phyloP scores from a whole-genome alignment of 306 rosid genomes.

The Citrullus colocynthis region DNA sequence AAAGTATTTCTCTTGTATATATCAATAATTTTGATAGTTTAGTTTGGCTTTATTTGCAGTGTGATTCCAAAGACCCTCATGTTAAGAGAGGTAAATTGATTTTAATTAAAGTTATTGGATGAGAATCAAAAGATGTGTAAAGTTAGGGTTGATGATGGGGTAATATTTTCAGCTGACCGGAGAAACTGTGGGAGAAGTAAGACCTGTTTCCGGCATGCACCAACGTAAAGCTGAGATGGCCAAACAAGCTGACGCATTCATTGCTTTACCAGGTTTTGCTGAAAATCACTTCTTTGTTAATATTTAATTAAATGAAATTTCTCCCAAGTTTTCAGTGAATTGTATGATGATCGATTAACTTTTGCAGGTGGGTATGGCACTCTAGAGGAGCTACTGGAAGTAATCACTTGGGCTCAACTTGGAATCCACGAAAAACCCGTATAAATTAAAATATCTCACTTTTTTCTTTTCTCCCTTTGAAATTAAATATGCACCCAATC shows the following conservation, averaged over 20 bases:
- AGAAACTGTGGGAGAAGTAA: constrained; percentile 72
- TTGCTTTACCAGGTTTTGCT: constrained; percentile 64
- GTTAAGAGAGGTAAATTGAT: constrained; percentile 60
- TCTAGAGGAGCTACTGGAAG: constrained; percentile 71
- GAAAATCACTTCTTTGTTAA: too few relatives aligned
- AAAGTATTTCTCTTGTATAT: too few relatives aligned
- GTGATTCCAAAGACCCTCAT: constrained; percentile 74
- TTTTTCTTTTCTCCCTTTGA: neutral
- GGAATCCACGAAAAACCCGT: constrained; percentile 87
- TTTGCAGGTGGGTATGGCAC: constrained; percentile 77
- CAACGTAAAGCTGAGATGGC: constrained; percentile 97
- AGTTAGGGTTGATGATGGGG: neutral
- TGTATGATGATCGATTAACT: neutral
- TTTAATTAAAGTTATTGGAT: too few relatives aligned
- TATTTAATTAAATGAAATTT: too few relatives aligned
- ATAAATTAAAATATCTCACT: neutral
- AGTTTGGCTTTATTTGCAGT: constrained; percentile 22
- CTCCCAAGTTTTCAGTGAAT: too few relatives aligned
- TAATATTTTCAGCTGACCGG: constrained; percentile 46
- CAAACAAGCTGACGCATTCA: constrained; percentile 73
- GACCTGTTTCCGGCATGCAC: constrained; percentile 75
- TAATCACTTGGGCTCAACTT: constrained; percentile 82
- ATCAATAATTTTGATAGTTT: too few relatives aligned
- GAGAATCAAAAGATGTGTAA: too few relatives aligned
- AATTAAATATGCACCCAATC: neutral